Evolutionary conservation across 352 stramenopile species (phyloP).

Genomic region (Phytopythium mirpurense): DNA sequence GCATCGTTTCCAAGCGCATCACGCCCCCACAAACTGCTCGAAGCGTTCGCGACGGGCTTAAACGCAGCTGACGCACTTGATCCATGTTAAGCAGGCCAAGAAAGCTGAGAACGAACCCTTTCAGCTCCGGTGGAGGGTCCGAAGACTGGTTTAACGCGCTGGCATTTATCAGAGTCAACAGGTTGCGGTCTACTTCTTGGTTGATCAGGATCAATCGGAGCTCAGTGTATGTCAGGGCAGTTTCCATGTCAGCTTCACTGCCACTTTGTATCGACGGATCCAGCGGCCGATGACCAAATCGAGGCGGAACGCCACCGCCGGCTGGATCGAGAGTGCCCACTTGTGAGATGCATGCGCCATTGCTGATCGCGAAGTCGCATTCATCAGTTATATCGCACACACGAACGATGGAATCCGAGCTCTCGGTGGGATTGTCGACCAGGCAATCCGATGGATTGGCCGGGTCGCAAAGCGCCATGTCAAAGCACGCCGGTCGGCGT

Average conservation of each 20-base stretch:
- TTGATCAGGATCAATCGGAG: conserved; percentile 17
- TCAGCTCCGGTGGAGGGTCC: conserved; percentile 33
- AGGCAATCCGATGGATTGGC: conserved; percentile 24
- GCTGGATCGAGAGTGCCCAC: neutral
- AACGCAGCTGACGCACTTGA: conserved; percentile 34
- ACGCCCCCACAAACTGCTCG: conserved; percentile 48
- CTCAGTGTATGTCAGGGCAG: conserved; percentile 19
- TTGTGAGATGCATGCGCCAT: conserved; percentile 42
- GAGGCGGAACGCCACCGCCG: conserved; percentile 9
- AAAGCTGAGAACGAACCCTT: conserved; percentile 59
- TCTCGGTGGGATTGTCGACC: neutral
- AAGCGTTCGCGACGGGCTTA: conserved; percentile 29
- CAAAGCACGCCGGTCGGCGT: conserved; percentile 48
- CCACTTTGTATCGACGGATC: conserved; percentile 16
- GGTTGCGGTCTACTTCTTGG: conserved; percentile 19
- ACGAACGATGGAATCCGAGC: conserved; percentile 17
- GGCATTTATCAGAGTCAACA: conserved; percentile 12
- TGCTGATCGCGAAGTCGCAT: conserved; percentile 37
- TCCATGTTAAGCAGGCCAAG: conserved; percentile 56
- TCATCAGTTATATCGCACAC: conserved; percentile 45
- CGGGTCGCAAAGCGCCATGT: conserved; percentile 47
- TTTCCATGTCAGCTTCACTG: neutral
- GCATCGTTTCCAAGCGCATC: conserved; percentile 49
- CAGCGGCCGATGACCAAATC: conserved; percentile 32
- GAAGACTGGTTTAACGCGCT: conserved; percentile 18